Conservation (phyloP, 352 stramenopile species). For the Blastocystis sp. region DNA sequence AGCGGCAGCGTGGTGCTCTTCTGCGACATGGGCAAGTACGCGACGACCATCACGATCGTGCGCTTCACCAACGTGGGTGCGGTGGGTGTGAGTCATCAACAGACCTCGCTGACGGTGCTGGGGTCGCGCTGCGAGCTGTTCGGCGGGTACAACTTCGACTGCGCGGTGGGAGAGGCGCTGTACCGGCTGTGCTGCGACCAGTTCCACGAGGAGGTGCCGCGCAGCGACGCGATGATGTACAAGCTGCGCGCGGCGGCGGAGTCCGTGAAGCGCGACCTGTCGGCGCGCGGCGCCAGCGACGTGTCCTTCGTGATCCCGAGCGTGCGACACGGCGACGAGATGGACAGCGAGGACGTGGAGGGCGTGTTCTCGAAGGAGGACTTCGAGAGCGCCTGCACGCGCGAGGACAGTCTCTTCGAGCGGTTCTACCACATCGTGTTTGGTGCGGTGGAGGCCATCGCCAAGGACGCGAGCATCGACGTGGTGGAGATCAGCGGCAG, state of each 20-base stretch:
- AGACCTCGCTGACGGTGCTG: constrained; percentile 4
- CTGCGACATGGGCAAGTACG: constrained; percentile 59
- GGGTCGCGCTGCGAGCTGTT: neutral
- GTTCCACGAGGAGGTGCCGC: neutral
- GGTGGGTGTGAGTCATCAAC: neutral
- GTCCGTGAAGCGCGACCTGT: constrained; percentile 34
- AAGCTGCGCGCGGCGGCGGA: constrained; percentile 25
- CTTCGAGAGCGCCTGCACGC: constrained; percentile 13
- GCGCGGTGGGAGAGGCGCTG: constrained; percentile 9
- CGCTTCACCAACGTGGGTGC: constrained; percentile 38
- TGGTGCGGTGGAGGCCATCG: neutral
- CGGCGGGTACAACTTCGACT: constrained; percentile 39
- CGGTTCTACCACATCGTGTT: constrained; percentile 53
- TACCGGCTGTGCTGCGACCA: neutral
- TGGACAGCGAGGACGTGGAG: neutral
- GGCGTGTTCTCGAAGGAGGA: constrained; percentile 40
- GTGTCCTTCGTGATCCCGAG: neutral
- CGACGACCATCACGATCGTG: constrained; percentile 38
- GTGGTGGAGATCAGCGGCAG: constrained; percentile 3
- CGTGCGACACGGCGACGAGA: neutral
- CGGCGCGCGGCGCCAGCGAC: neutral
- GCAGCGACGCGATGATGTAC: neutral
- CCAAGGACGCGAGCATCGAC: neutral
- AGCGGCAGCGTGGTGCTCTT: constrained; percentile 25
- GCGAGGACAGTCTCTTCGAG: neutral